phyloP scores from a whole-genome alignment of 805 yeast species.

The Zygosaccharomyces bisporus region DNA sequence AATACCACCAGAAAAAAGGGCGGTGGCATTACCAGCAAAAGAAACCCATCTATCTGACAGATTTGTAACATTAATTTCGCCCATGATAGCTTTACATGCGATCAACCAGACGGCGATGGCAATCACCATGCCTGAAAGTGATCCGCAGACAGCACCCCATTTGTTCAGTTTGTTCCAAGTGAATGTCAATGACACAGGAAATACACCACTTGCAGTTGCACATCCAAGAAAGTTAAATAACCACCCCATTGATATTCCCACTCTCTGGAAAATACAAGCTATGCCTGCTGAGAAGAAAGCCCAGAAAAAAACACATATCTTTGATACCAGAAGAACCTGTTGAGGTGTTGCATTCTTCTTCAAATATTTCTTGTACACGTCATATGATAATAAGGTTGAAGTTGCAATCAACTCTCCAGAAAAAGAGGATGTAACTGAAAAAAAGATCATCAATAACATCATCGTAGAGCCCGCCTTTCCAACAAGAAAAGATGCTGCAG shows the following conservation, averaged over 20 bases:
- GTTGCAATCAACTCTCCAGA: constrained; percentile 43
- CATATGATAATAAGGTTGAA: constrained; percentile 44
- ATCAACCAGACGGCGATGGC: constrained; percentile 41
- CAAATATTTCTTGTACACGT: constrained; percentile 44
- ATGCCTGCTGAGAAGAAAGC: constrained; percentile 38
- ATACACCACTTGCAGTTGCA: constrained; percentile 41
- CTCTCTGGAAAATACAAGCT: constrained; percentile 37
- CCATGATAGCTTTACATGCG: constrained; percentile 37
- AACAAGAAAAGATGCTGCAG: constrained; percentile 40
- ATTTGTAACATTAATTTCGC: constrained; percentile 37
- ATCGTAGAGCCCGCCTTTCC: constrained; percentile 44
- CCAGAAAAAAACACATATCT: constrained; percentile 42
- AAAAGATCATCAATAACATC: constrained; percentile 41
- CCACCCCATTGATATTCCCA: constrained; percentile 40
- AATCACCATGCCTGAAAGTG: constrained; percentile 37
- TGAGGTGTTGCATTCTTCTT: constrained; percentile 42
- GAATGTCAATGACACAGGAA: constrained; percentile 39
- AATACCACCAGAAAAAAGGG: constrained; percentile 39
- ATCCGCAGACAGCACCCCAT: constrained; percentile 39
- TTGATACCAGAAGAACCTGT: constrained; percentile 42
- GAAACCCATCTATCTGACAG: constrained; percentile 41
- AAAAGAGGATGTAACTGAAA: constrained; percentile 42
- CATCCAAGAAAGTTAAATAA: constrained; percentile 42
- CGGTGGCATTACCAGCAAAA: constrained; percentile 40
- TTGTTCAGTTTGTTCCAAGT: constrained; percentile 40